Percentiles rank a stretch among this genome's conserved stretches.
Evolutionary conservation across 208 protist genomes (phyloP).

Genomic region (Acanthamoeba sp.): DNA sequence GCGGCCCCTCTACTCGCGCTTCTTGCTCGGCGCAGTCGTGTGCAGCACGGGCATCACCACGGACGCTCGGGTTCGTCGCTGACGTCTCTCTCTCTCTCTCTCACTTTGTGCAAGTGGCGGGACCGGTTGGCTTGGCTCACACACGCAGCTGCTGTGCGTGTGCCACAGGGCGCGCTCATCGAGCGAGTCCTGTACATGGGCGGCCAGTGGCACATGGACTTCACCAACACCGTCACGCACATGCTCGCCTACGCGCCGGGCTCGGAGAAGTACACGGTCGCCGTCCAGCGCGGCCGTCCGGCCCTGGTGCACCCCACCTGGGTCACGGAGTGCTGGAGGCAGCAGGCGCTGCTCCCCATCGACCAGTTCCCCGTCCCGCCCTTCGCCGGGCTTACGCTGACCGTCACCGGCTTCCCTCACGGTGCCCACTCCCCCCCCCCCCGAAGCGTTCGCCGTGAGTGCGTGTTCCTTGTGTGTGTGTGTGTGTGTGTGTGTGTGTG

Average conservation of each 20-base stretch:
- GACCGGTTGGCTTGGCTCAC: too few relatives aligned
- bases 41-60: background rate
- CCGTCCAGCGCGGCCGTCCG: background rate
- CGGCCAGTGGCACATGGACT: background rate
- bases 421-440: background rate
- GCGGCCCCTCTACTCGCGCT: background rate
- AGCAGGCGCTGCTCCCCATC: slow-evolving; percentile 32
- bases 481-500: background rate
- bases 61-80: background rate
- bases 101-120: too few relatives aligned
- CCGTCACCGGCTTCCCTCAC: slow-evolving; percentile 39
- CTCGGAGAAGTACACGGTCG: slow-evolving; percentile 42
- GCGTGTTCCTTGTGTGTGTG: background rate
- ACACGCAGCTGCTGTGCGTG: too few relatives aligned
- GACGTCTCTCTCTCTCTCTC: background rate
- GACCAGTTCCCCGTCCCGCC: slow-evolving; percentile 38
- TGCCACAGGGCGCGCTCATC: background rate
- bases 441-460: background rate
- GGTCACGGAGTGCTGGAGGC: slow-evolving; percentile 30
- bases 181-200: slow-evolving; percentile 17
- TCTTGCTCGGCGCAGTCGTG: slow-evolving; percentile 4
- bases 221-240: slow-evolving; percentile 43
- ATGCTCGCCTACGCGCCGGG: background rate
- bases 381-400: slow-evolving; percentile 9
- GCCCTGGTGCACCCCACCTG: slow-evolving; percentile 25